phyloP scores from a whole-genome alignment of 192 early-diverging fungal species.

The Endogone sp. region DNA sequence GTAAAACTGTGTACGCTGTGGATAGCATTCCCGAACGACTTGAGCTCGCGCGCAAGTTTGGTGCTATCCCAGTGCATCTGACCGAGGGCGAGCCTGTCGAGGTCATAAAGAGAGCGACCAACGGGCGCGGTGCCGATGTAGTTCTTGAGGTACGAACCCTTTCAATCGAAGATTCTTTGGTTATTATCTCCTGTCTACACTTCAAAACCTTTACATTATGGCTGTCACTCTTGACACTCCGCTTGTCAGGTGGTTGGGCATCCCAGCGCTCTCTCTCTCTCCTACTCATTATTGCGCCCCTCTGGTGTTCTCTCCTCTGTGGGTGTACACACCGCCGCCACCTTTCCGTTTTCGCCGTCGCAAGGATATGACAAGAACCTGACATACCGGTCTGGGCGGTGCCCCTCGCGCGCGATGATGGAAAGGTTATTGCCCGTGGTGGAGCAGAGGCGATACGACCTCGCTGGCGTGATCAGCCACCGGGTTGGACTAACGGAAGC shows the following conservation, averaged over 20 bases:
- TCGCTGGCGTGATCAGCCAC: conserved; percentile 35
- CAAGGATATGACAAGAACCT: conserved; percentile 54
- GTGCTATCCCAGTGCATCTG: conserved; percentile 28
- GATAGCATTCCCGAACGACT: conserved; percentile 39
- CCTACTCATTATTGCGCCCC: conserved; percentile 41
- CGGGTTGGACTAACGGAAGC: conserved; percentile 34
- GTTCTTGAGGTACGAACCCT: conserved; percentile 51
- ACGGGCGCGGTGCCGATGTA: conserved; percentile 39
- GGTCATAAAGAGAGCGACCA: conserved; percentile 17
- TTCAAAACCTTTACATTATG: too few relatives aligned
- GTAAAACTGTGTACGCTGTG: conserved; percentile 32
- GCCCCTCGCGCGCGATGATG: conserved; percentile 44
- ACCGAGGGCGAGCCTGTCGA: neutral
- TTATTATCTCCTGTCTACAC: too few relatives aligned
- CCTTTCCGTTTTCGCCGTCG: conserved; percentile 48
- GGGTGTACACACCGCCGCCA: conserved; percentile 45
- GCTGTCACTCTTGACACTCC: conserved; percentile 6
- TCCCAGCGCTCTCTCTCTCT: conserved; percentile 30
- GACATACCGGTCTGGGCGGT: conserved; percentile 46
- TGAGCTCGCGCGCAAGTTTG: conserved; percentile 32
- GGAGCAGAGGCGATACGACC: conserved; percentile 21
- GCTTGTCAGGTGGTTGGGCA: conserved; percentile 36
- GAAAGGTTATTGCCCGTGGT: conserved; percentile 27
- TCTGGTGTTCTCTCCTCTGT: conserved; percentile 51
- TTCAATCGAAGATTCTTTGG: neutral